Conservation (phyloP, 2,329 filamentous ascomycete genomes). For the Aulographum hederae region DNA sequence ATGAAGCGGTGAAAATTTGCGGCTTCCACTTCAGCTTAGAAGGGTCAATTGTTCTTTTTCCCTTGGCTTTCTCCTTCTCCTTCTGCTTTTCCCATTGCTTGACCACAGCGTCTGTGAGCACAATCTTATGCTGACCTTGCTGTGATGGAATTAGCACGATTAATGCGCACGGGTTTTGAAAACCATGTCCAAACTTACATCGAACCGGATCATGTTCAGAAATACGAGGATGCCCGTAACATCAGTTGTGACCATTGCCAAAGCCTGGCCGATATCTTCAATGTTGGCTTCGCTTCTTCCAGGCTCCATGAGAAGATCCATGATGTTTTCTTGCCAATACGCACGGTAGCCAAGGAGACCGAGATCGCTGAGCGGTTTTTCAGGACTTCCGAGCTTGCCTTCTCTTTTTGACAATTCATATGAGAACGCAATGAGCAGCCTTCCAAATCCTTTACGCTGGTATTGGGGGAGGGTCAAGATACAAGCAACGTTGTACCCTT, state of each 20-base stretch:
- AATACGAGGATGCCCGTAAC: conserved; percentile 90
- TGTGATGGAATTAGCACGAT: too few species aligned
- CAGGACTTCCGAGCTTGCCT: conserved; percentile 83
- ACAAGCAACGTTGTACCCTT: conserved; percentile 95
- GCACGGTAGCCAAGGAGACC: conserved; percentile 87
- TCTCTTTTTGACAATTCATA: conserved; percentile 95
- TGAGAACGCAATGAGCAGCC: conserved; percentile 87
- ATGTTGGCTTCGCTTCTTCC: conserved; percentile 58
- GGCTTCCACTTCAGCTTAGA: conserved; percentile 83
- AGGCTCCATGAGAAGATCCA: conserved; percentile 64
- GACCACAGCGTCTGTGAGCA: conserved; percentile 70
- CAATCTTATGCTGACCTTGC: conserved; percentile 92
- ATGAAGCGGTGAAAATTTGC: conserved; percentile 78
- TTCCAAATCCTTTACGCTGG: conserved; percentile 84
- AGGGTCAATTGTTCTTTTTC: conserved; percentile 58
- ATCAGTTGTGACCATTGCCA: conserved; percentile 95
- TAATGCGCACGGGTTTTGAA: too few species aligned
- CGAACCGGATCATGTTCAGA: conserved; percentile 86
- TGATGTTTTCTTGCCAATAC: conserved; percentile 92
- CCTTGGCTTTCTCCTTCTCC: conserved; percentile 65
- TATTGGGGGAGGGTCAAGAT: conserved; percentile 94
- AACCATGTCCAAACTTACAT: too few species aligned
- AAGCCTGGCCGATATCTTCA: conserved; percentile 58
- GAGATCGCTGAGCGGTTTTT: conserved; percentile 89
- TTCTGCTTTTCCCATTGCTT: conserved; percentile 49